Conservation (phyloP, 495 filamentous ascomycete species). For the Neurospora tetrasperma region DNA sequence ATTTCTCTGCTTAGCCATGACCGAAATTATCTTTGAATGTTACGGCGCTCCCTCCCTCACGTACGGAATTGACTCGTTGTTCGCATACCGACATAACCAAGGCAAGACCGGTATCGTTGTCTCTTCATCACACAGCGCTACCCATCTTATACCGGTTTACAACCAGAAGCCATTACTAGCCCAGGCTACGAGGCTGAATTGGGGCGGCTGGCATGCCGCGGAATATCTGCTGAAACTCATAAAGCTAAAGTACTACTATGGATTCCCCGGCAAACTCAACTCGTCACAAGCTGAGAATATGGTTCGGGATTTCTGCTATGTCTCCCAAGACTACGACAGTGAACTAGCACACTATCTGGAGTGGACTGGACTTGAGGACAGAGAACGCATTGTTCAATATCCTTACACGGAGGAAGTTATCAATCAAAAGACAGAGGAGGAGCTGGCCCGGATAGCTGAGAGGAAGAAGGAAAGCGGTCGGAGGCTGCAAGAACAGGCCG, state of each 20-base stretch:
- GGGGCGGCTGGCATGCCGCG: constrained; percentile 80
- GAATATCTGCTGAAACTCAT: constrained; percentile 88
- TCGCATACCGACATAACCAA: constrained; percentile 86
- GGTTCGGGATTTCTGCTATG: constrained; percentile 81
- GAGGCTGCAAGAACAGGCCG: constrained; percentile 87
- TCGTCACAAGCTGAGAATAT: constrained; percentile 77
- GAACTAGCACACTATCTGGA: constrained; percentile 70
- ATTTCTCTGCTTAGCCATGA: constrained; percentile 58
- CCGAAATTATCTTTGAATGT: constrained; percentile 90
- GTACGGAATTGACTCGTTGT: constrained; percentile 91
- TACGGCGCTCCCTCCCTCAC: constrained; percentile 80
- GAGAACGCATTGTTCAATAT: constrained; percentile 82
- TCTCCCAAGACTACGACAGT: constrained; percentile 69
- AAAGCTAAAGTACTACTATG: constrained; percentile 78
- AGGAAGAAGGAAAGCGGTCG: constrained; percentile 87
- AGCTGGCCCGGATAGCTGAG: constrained; percentile 78
- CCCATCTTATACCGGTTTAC: constrained; percentile 90
- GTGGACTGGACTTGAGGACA: constrained; percentile 78
- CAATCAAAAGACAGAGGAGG: constrained; percentile 83
- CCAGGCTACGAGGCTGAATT: constrained; percentile 82
- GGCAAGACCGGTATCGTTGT: constrained; percentile 83
- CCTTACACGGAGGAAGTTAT: constrained; percentile 87
- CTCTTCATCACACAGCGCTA: constrained; percentile 84
- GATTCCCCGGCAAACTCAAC: constrained; percentile 73
- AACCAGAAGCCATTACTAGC: constrained; percentile 71